Evolutionary conservation across 192 early-diverging fungal species (phyloP).

Genomic region (Linnemannia zychae): DNA sequence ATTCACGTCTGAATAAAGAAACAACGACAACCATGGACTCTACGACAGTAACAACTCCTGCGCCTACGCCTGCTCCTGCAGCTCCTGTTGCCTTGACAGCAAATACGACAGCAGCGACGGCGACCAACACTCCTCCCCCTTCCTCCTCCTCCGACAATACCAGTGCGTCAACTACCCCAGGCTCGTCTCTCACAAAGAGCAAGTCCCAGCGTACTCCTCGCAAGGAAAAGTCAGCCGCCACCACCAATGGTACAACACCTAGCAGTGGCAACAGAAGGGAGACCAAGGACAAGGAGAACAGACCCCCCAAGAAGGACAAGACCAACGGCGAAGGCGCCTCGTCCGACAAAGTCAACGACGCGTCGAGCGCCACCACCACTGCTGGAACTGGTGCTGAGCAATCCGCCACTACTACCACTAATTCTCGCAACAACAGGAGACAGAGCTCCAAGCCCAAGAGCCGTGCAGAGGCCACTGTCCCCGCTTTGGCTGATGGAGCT

Average conservation of each 20-base stretch:
- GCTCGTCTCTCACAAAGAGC: constrained; percentile 1
- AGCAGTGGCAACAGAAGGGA: constrained; percentile 6
- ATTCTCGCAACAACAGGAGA: constrained; percentile 27
- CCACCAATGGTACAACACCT: not conserved
- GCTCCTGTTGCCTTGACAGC: not conserved
- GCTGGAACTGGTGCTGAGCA: not conserved
- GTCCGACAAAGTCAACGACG: not conserved
- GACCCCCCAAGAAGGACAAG: constrained; percentile 24
- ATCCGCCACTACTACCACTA: not conserved
- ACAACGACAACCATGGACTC: not conserved
- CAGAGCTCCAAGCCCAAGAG: constrained; percentile 16
- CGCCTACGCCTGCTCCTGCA: constrained; percentile 15
- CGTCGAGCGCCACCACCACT: not conserved
- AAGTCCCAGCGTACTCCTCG: constrained; percentile 21
- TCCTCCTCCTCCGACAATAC: not conserved
- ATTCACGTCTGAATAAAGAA: not conserved
- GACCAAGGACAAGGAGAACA: constrained; percentile 1
- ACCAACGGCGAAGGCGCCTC: not conserved
- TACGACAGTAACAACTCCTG: constrained; percentile 11
- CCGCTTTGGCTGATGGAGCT: constrained; percentile 3
- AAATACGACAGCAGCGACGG: not conserved
- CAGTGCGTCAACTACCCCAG: not conserved
- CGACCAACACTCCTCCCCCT: not conserved
- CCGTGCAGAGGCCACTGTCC: not conserved
- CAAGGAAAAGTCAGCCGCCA: constrained; percentile 8